A percentile compares a stretch with the other conserved stretches of the same genome.
Conservation (phyloP, 768 basidiomycete species). For the Kwoniella botswanensis region DNA sequence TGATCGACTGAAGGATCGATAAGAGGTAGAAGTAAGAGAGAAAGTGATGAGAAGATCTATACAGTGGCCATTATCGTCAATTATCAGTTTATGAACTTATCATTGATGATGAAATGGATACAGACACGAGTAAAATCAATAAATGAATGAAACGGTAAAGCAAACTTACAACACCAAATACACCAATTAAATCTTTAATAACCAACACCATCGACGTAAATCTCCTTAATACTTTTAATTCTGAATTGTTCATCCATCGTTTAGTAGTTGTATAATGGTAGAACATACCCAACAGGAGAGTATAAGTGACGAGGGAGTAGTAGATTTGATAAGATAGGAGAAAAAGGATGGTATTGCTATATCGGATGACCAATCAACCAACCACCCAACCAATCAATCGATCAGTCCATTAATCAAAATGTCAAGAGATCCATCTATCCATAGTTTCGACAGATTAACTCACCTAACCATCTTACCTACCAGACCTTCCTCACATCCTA, state of each 20-base stretch:
- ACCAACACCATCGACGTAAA: constrained; percentile 11
- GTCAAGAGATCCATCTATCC: too few relatives aligned
- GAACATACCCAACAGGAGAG: neutral
- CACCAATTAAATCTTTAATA: constrained; percentile 2
- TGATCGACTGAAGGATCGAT: constrained; percentile 5
- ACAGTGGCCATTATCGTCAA: too few relatives aligned
- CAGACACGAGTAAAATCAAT: too few relatives aligned
- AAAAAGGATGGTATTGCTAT: constrained; percentile 6
- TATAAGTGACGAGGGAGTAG: constrained; percentile 2
- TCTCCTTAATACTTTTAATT: constrained; percentile 1
- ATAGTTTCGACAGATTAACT: neutral
- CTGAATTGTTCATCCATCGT: neutral
- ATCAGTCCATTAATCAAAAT: too few relatives aligned
- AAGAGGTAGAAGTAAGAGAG: constrained; percentile 5
- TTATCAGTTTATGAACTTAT: too few relatives aligned
- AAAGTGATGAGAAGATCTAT: neutral
- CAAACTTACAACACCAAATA: constrained; percentile 8
- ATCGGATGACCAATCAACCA: too few relatives aligned
- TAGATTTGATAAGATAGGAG: constrained; percentile 10
- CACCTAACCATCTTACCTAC: neutral
- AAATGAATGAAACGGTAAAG: too few relatives aligned
- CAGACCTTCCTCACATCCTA: constrained; percentile 2
- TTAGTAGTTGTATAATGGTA: neutral
- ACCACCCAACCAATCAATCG: too few relatives aligned
- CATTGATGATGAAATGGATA: too few relatives aligned